phyloP scores from a whole-genome alignment of 2,329 filamentous ascomycete genomes.

The Nigrospora oryzae region DNA sequence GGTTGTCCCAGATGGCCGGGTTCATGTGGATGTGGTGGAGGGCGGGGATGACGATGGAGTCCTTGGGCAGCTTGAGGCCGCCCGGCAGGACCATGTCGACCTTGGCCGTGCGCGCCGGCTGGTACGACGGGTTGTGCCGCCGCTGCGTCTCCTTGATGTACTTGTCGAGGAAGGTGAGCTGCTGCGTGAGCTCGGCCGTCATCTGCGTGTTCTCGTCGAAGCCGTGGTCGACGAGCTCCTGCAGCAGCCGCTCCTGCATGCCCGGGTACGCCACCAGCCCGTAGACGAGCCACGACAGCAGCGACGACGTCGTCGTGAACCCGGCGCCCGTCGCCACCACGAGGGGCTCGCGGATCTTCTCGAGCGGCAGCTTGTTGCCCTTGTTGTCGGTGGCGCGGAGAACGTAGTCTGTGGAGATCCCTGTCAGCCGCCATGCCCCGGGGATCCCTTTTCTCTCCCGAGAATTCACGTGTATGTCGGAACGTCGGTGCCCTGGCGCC shows the following conservation, averaged over 20 bases:
- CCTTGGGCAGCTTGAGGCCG: slow-evolving; percentile 46
- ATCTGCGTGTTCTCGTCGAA: slow-evolving; percentile 32
- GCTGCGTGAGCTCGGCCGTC: slow-evolving; percentile 36
- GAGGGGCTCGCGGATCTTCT: slow-evolving; percentile 28
- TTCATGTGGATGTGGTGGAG: slow-evolving; percentile 46
- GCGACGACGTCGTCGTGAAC: slow-evolving; percentile 51
- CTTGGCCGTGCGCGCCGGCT: slow-evolving; percentile 49
- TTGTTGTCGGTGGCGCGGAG: slow-evolving; percentile 43
- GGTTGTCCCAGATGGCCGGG: slow-evolving; percentile 48
- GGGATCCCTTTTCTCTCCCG: no score
- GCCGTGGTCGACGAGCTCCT: slow-evolving; percentile 45
- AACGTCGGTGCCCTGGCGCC: no score
- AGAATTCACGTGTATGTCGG: no score
- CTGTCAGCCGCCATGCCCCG: background rate
- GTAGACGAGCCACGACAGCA: slow-evolving; percentile 51
- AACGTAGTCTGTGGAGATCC: slow-evolving; percentile 32
- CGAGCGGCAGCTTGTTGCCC: slow-evolving; percentile 42
- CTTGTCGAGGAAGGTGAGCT: slow-evolving; percentile 43
- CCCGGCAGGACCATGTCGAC: slow-evolving; percentile 49
- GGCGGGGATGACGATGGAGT: slow-evolving; percentile 42
- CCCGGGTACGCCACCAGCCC: slow-evolving; percentile 42
- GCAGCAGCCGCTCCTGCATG: slow-evolving; percentile 46
- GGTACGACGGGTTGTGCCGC: slow-evolving; percentile 51
- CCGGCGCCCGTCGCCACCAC: slow-evolving; percentile 48
- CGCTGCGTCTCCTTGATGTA: slow-evolving; percentile 55